Percentiles rank a stretch among this genome's conserved stretches.
Conservation (phyloP, 2,329 filamentous ascomycete species). For the Clonostachys rosea region DNA sequence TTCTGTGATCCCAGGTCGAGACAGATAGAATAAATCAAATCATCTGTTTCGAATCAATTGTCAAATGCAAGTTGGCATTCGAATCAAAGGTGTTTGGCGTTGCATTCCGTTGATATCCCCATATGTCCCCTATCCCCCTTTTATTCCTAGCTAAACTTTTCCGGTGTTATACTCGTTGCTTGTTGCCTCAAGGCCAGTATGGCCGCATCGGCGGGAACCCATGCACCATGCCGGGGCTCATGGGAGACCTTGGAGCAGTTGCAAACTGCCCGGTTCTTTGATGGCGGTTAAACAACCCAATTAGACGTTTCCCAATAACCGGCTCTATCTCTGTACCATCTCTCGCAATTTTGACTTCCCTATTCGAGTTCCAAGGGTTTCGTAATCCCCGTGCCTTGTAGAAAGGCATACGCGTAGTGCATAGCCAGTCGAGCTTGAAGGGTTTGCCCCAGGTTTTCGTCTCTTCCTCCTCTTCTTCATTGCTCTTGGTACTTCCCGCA, state of each 20-base stretch:
- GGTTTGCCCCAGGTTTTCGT: conserved; percentile 81
- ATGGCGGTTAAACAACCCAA: conserved; percentile 70
- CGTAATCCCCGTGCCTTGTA: conserved; percentile 81
- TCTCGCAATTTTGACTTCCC: conserved; percentile 92
- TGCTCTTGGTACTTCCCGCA: conserved; percentile 17
- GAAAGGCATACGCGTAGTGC: conserved; percentile 78
- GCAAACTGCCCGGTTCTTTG: conserved; percentile 30
- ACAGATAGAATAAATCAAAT: too few species aligned
- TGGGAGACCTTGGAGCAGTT: conserved; percentile 19
- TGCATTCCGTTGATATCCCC: too few species aligned
- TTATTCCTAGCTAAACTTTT: not conserved
- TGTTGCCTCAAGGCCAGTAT: conserved; percentile 19
- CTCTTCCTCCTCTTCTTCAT: conserved; percentile 29
- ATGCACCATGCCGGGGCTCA: conserved; percentile 21
- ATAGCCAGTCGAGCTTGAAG: conserved; percentile 88
- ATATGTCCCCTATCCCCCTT: too few species aligned
- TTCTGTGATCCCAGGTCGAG: not conserved
- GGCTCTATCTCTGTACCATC: conserved; percentile 94
- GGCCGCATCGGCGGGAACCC: conserved; percentile 29
- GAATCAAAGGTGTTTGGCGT: too few species aligned
- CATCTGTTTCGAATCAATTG: too few species aligned
- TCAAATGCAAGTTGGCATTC: too few species aligned
- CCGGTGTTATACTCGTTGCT: not conserved
- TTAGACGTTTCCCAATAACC: conserved; percentile 67
- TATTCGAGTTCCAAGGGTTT: conserved; percentile 92